Percentiles rank a stretch among this genome's conserved stretches.
Conservation (phyloP, 1,139 yeast genomes). For the Tardiomyces blankii region DNA sequence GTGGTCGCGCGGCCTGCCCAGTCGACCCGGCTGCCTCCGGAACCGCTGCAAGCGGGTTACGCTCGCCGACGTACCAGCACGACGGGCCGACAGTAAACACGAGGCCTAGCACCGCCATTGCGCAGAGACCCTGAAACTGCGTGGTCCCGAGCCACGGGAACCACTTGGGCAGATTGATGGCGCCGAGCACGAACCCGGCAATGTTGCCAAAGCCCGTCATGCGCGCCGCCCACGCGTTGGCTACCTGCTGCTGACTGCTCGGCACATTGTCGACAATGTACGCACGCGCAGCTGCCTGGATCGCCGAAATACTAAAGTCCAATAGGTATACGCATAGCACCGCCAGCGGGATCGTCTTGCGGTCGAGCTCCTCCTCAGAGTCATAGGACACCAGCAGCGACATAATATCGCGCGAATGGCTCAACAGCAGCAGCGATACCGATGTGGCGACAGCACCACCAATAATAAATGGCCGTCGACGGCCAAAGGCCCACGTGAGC, state of each 20-base stretch:
- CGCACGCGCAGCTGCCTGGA: slow-evolving; percentile 39
- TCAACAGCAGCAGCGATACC: slow-evolving; percentile 29
- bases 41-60: slow-evolving; percentile 35
- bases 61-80: slow-evolving; percentile 30
- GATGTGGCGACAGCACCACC: slow-evolving; percentile 34
- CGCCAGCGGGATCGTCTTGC: slow-evolving; percentile 31
- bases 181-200: slow-evolving; percentile 34
- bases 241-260: slow-evolving; percentile 35
- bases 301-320: slow-evolving; percentile 38
- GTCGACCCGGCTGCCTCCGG: slow-evolving; percentile 19
- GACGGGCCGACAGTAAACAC: slow-evolving; percentile 24
- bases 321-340: slow-evolving; percentile 34
- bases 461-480: slow-evolving; percentile 34
- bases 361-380: slow-evolving; percentile 17
- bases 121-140: slow-evolving; percentile 34
- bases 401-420: slow-evolving; percentile 28
- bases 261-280: slow-evolving; percentile 40
- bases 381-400: slow-evolving; percentile 12
- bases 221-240: slow-evolving; percentile 57
- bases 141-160: slow-evolving; percentile 29
- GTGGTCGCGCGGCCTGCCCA: background rate
- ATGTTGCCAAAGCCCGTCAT: slow-evolving; percentile 42
- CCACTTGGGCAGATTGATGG: slow-evolving; percentile 23
- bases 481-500: slow-evolving; percentile 28
- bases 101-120: slow-evolving; percentile 29